Conservation (phyloP, 2,329 filamentous ascomycete species). For the Aspergillus japonicus region DNA sequence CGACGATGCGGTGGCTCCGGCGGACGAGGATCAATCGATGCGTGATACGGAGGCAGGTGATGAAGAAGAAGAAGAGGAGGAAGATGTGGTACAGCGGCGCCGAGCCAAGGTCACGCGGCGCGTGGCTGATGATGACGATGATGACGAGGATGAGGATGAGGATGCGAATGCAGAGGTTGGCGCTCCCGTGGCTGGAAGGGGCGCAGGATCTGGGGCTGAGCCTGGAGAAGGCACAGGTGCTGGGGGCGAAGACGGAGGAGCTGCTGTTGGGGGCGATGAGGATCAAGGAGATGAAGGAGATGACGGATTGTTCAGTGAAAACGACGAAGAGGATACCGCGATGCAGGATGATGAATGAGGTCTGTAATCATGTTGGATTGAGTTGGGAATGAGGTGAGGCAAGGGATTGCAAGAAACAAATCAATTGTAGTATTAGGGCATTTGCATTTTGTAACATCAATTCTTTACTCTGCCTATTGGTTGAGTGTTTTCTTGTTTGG, state of each 20-base stretch:
- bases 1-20: constrained; percentile 47
- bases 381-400: background rate
- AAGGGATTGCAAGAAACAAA: background rate
- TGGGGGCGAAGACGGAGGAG: constrained; percentile 16
- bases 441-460: constrained; percentile 13
- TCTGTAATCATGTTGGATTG: background rate
- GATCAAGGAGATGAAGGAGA: constrained; percentile 28
- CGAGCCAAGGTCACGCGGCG: constrained; percentile 34
- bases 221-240: background rate
- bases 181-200: constrained; percentile 17
- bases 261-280: constrained; percentile 17
- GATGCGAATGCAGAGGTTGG: constrained; percentile 39
- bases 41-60: constrained; percentile 17
- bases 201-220: background rate
- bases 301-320: constrained; percentile 40
- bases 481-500: constrained; percentile 9
- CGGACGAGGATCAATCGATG: constrained; percentile 31
- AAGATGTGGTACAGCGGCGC: constrained; percentile 33
- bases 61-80: constrained; percentile 31
- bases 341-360: constrained; percentile 37
- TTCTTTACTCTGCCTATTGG: constrained; percentile 13
- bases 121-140: constrained; percentile 42
- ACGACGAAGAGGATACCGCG: constrained; percentile 32
- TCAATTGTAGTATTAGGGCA: constrained; percentile 10
- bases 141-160: constrained; percentile 48